These are phyloP conservation scores for Xylariomycetidae sp. DNA, from an alignment of 2,329 filamentous ascomycete genomes.

Conservation along the genomic window DNA sequence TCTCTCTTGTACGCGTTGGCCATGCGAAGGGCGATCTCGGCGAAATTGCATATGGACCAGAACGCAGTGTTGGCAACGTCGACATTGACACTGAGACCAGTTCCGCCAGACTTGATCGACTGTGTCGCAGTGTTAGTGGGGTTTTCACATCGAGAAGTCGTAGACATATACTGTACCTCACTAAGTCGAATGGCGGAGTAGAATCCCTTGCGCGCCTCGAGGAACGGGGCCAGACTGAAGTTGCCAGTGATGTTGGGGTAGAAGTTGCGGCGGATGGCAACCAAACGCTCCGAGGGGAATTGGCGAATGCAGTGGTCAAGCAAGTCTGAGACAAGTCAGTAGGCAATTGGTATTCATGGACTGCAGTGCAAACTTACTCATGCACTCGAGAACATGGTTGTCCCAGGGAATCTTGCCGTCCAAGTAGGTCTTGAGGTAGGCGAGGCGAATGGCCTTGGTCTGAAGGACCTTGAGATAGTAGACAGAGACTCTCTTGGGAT, in stretches of 20 bases:
- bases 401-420: conserved; percentile 53
- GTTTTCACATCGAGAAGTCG: conserved; percentile 7
- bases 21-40: conserved; percentile 27
- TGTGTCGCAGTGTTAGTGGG: conserved; percentile 15
- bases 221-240: conserved; percentile 52
- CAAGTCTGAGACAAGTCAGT: conserved; percentile 51
- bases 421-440: conserved; percentile 61
- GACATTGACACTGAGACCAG: conserved; percentile 73
- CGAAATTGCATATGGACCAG: conserved; percentile 49
- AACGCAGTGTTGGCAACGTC: conserved; percentile 92
- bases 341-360: background rate
- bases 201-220: conserved; percentile 81
- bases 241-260: conserved; percentile 53
- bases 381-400: conserved; percentile 64
- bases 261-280: conserved; percentile 75
- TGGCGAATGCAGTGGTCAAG: conserved; percentile 85
- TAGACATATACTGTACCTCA: conserved; percentile 44
- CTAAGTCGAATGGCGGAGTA: conserved; percentile 80
- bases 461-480: conserved; percentile 58
- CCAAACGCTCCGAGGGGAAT: conserved; percentile 60
- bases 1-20: conserved; percentile 18
- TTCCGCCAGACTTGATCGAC: conserved; percentile 37
- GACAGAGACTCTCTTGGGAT: conserved; percentile 28
- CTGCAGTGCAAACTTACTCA: conserved; percentile 49
- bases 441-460: conserved; percentile 64